Conservation (phyloP, 2,329 filamentous ascomycete species). For the Aureobasidium leucospermi region DNA sequence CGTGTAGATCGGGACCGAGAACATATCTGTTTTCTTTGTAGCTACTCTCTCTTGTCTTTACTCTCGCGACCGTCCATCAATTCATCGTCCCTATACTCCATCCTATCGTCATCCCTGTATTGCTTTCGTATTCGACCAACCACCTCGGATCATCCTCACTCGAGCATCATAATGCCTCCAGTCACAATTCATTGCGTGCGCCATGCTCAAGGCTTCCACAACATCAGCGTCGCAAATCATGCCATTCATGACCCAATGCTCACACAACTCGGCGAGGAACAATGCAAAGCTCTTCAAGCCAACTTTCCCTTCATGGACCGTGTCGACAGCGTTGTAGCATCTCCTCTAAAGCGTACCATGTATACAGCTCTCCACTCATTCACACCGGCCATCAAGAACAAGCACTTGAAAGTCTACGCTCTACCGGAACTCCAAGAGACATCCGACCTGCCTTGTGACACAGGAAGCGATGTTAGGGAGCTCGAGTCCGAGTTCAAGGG, state of each 20-base stretch:
- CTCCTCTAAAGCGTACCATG: conserved; percentile 72
- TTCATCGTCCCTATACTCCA: background rate
- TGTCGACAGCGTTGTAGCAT: conserved; percentile 66
- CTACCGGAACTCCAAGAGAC: conserved; percentile 76
- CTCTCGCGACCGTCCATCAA: background rate
- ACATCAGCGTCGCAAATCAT: conserved; percentile 64
- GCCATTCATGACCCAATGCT: conserved; percentile 68
- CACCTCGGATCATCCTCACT: background rate
- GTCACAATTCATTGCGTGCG: conserved; percentile 59
- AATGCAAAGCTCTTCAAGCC: conserved; percentile 59
- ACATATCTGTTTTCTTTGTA: background rate
- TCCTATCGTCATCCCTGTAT: background rate
- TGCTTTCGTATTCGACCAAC: background rate
- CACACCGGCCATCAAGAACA: conserved; percentile 43
- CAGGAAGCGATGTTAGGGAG: conserved; percentile 51
- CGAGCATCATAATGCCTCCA: conserved; percentile 13
- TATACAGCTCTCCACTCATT: conserved; percentile 70
- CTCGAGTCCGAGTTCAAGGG: conserved; percentile 55
- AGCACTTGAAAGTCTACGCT: conserved; percentile 50
- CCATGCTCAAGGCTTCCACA: conserved; percentile 72
- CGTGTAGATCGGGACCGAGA: background rate
- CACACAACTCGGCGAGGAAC: conserved; percentile 65
- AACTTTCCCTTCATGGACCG: conserved; percentile 58
- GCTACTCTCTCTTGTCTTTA: background rate
- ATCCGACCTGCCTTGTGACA: conserved; percentile 66